Evolutionary conservation across 306 rosid genomes (phyloP), one percentile per base, ranked within the genome.

Genomic region (Corylus heterophylla): DNA sequence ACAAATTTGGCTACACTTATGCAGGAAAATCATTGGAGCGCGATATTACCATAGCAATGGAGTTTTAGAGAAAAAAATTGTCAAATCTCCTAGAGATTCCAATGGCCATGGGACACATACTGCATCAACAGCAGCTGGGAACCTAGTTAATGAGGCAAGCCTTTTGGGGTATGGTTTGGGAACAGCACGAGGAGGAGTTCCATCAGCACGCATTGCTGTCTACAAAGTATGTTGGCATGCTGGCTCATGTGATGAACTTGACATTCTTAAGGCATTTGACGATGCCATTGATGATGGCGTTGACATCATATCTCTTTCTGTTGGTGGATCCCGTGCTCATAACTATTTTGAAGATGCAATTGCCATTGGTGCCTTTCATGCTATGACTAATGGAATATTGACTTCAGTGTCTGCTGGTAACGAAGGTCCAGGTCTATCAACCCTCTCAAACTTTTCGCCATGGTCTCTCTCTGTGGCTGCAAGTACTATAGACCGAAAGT

Each of bases 261-360:
- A 48, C 51, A 9, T 9, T 48, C 11, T 48, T 9, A 11, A 8
- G 8, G 51, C 51, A 20, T 89, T 87, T 52, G 91, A 89, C 49
- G 83, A 87, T 58, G 93, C 89, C 14, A 89, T 89, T 37, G 84
- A 86, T 0, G 93, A 89, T 55, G 91, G 93, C 3, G 91, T 90
- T 10, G 89, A 90, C 48, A 74, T 89, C 17, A 18, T 90, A 8
- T 81, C 90, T 1, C 0, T 64, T 7, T 89, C 93, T 2, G 8
- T 89, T 11, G 87, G 81, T 70, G 80, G 76, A 7, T 4, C 1
- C 16, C 2, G 0, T 17, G 55, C 63, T 45, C 0, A 2, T 4
- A 48, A 79, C 18, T 87, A 87, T 75, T 81, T 87, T 68, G 47
- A 18, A 8, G 79, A 85, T 45, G 7, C 8, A 13, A 31, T 67